Percentiles rank a stretch among this genome's conserved stretches.
Conservation (phyloP, 306 rosid species). For the Malus asiatica region DNA sequence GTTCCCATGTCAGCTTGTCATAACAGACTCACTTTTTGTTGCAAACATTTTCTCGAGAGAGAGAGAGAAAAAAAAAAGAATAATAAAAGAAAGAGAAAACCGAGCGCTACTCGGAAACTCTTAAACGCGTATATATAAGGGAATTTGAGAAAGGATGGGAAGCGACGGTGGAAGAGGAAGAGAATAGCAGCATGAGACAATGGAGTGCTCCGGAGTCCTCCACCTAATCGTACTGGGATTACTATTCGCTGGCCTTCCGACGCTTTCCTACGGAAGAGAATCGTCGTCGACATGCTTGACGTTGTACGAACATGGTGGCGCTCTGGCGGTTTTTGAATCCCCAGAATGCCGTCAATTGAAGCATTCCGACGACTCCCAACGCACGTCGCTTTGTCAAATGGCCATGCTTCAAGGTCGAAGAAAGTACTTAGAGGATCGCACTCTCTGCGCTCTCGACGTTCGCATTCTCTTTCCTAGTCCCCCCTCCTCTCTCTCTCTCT, state of each 20-base stretch:
- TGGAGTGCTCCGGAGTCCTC: too few relatives aligned
- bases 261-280: constrained; percentile 26
- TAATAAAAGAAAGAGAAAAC: too few relatives aligned
- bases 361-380: constrained; percentile 40
- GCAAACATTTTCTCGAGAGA: too few relatives aligned
- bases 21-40: too few relatives aligned
- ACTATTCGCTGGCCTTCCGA: constrained; percentile 11
- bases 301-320: constrained; percentile 77
- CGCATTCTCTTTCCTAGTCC: constrained; percentile 74
- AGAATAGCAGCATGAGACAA: too few relatives aligned
- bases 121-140: too few relatives aligned
- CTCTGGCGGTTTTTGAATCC: constrained; percentile 85
- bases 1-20: too few relatives aligned
- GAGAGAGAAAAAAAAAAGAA: too few relatives aligned
- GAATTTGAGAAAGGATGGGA: too few relatives aligned
- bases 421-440: constrained; percentile 69
- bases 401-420: constrained; percentile 76
- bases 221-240: too few relatives aligned
- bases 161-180: too few relatives aligned
- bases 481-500: not conserved
- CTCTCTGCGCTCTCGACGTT: constrained; percentile 70
- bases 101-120: too few relatives aligned
- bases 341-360: constrained; percentile 90
- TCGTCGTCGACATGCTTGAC: constrained; percentile 67
- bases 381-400: constrained; percentile 41